A percentile compares a stretch with the other conserved stretches of the same genome.
phyloP scores from a whole-genome alignment of 2,329 filamentous ascomycete genomes.

The Thermothelomyces thermophilus region DNA sequence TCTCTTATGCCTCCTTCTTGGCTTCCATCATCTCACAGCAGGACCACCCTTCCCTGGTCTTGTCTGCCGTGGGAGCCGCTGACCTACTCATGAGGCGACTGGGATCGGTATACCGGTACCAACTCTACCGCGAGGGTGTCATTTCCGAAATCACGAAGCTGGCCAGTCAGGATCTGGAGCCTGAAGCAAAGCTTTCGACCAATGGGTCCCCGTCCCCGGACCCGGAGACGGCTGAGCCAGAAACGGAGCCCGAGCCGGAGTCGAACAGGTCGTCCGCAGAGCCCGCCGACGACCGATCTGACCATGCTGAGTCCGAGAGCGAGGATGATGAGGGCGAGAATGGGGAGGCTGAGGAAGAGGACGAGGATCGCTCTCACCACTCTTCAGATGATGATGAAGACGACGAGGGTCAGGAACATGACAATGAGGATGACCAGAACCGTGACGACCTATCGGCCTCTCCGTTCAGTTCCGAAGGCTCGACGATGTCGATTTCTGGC shows the following conservation, averaged over 20 bases:
- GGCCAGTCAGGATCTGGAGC: slow-evolving; percentile 45
- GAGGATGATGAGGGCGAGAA: slow-evolving; percentile 29
- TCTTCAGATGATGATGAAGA: slow-evolving; percentile 42
- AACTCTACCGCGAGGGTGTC: slow-evolving; percentile 95
- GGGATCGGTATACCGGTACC: slow-evolving; percentile 84
- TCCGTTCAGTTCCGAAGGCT: slow-evolving; percentile 58
- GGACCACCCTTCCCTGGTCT: slow-evolving; percentile 82
- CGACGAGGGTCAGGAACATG: slow-evolving; percentile 36
- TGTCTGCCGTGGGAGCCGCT: slow-evolving; percentile 79
- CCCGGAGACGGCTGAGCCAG: slow-evolving; percentile 10
- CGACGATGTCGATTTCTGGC: slow-evolving; percentile 57
- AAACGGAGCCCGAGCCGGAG: slow-evolving; percentile 9
- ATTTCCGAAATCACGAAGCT: slow-evolving; percentile 85
- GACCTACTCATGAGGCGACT: slow-evolving; percentile 80
- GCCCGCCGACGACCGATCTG: slow-evolving; percentile 19
- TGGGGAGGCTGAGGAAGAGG: slow-evolving; percentile 26
- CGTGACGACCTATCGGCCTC: slow-evolving; percentile 60
- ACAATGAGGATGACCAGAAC: slow-evolving; percentile 39
- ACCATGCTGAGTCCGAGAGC: slow-evolving; percentile 24
- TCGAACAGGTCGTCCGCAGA: slow-evolving; percentile 28
- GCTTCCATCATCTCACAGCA: slow-evolving; percentile 93
- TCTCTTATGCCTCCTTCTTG: slow-evolving; percentile 92
- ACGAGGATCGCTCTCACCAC: slow-evolving; percentile 36
- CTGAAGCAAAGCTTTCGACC: slow-evolving; percentile 28
- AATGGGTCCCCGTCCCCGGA: slow-evolving; percentile 24